Evolutionary conservation across 176 grass and related monocot species (phyloP).

Genomic region (Paspalum notatum): DNA sequence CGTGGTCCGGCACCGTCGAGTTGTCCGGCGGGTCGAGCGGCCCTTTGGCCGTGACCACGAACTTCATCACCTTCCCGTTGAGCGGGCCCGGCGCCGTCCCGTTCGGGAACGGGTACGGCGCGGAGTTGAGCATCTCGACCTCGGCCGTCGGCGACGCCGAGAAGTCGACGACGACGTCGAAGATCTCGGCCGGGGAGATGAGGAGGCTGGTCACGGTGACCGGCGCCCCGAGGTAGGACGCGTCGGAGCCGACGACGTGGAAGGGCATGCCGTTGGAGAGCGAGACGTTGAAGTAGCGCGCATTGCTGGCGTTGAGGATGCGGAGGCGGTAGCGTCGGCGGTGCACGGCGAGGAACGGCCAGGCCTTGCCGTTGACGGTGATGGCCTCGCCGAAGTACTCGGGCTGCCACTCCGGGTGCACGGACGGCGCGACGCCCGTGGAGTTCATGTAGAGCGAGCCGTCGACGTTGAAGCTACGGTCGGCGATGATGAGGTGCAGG

Average conservation of each 20-base stretch:
- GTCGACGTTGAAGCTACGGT: slow-evolving; percentile 71
- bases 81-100: slow-evolving; percentile 21
- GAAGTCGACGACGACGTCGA: slow-evolving; percentile 52
- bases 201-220: slow-evolving; percentile 49
- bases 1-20: slow-evolving; percentile 34
- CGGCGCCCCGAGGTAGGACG: slow-evolving; percentile 59
- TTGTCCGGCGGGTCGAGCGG: slow-evolving; percentile 16
- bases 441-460: slow-evolving; percentile 71
- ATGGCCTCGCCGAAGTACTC: slow-evolving; percentile 79
- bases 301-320: slow-evolving; percentile 83
- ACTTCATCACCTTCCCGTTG: slow-evolving; percentile 53
- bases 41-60: slow-evolving; percentile 6
- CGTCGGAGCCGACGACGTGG: slow-evolving; percentile 60
- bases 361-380: slow-evolving; percentile 77
- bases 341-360: slow-evolving; percentile 62
- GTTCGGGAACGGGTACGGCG: slow-evolving; percentile 43
- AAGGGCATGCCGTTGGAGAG: slow-evolving; percentile 52
- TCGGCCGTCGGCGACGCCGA: neutral
- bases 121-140: slow-evolving; percentile 39
- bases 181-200: slow-evolving; percentile 57
- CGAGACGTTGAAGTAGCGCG: slow-evolving; percentile 65
- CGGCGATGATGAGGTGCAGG: slow-evolving; percentile 65
- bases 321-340: slow-evolving; percentile 67
- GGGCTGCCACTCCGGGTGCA: slow-evolving; percentile 72
- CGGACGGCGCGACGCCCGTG: slow-evolving; percentile 47